A percentile compares a stretch with the other conserved stretches of the same genome.
Conservation (phyloP, 306 rosid genomes). For the Sechiopsis laciniata region DNA sequence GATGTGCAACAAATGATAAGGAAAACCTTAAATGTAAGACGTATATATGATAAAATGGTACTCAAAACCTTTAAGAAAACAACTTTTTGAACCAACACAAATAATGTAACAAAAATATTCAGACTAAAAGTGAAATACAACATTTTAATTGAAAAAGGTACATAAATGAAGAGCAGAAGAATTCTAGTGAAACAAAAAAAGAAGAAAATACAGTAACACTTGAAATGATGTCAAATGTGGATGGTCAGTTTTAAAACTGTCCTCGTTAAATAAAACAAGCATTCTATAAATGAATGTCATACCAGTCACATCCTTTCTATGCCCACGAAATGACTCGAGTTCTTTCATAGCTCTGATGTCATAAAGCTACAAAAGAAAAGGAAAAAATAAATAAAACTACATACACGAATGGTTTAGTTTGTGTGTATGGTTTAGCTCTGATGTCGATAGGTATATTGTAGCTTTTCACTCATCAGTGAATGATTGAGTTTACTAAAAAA, state of each 20-base stretch:
- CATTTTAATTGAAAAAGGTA: constrained; percentile 4
- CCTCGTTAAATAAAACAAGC: constrained; percentile 6
- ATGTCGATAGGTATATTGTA: no score
- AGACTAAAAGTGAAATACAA: not conserved
- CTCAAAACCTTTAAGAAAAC: not conserved
- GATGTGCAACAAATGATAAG: constrained; percentile 5
- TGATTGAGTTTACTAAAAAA: not conserved
- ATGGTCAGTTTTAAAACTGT: not conserved
- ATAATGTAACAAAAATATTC: not conserved
- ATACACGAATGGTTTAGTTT: constrained; percentile 1
- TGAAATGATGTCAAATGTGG: not conserved
- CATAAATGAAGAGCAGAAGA: not conserved
- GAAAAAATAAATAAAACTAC: constrained; percentile 14
- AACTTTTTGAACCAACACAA: not conserved
- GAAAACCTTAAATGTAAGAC: not conserved
- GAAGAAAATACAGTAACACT: not conserved
- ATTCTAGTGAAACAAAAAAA: not conserved
- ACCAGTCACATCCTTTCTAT: constrained; percentile 93
- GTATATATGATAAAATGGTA: not conserved
- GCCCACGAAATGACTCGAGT: constrained; percentile 97
- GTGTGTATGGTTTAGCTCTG: no score
- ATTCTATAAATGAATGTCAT: constrained; percentile 22
- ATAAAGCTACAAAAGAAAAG: constrained; percentile 56
- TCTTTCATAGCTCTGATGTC: constrained; percentile 98
- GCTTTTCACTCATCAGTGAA: no score